Conservation (phyloP, 257 asterid genomes). For the Capsicum rhomboideum region DNA sequence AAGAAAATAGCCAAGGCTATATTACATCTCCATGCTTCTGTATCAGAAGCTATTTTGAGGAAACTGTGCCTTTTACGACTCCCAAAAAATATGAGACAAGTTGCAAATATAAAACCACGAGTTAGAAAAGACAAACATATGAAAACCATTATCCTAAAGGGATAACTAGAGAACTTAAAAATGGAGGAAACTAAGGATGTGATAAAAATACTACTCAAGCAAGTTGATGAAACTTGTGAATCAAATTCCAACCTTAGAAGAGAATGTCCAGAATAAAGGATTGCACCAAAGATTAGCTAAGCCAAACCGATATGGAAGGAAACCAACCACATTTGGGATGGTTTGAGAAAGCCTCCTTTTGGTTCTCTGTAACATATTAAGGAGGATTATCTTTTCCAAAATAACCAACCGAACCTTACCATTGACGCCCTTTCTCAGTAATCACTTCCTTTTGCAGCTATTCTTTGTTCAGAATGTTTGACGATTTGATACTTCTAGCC, state of each 20-base stretch:
- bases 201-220: neutral
- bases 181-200: neutral
- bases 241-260: neutral
- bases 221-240: neutral
- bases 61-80: neutral
- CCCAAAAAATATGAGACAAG: neutral
- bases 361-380: neutral
- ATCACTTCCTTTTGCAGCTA: conserved; percentile 47
- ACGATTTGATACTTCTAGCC: conserved; percentile 91
- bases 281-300: neutral
- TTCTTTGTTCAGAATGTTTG: conserved; percentile 95
- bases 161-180: neutral
- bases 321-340: neutral
- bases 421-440: neutral
- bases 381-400: neutral
- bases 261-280: neutral
- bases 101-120: neutral
- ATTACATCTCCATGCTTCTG: no score
- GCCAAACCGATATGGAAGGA: neutral
- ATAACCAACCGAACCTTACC: neutral
- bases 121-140: neutral
- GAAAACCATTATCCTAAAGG: neutral
- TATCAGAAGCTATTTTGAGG: no score
- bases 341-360: neutral
- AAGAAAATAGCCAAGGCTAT: no score